These are phyloP conservation scores for Westerdykella aurantiaca DNA, from an alignment of 2,329 filamentous ascomycete genomes.

Conservation along the genomic window DNA sequence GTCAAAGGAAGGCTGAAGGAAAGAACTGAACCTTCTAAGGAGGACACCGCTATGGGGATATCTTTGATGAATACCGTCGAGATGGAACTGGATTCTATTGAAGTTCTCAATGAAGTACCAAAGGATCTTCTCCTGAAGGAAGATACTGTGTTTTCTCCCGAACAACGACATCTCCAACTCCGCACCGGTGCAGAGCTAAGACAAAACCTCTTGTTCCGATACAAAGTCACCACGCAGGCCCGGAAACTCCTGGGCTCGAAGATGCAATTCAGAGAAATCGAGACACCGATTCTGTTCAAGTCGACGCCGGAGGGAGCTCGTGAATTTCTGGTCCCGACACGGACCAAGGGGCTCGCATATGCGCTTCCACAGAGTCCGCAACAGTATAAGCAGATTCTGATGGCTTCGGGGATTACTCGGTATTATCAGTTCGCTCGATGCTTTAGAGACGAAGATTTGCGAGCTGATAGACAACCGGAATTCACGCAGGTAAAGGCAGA, in stretches of 20 bases:
- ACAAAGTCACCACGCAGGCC: constrained; percentile 51
- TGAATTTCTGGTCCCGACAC: constrained; percentile 88
- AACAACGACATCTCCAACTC: constrained; percentile 77
- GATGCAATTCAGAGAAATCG: constrained; percentile 65
- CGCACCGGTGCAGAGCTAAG: constrained; percentile 65
- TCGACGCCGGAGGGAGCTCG: constrained; percentile 93
- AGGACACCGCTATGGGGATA: constrained; percentile 25
- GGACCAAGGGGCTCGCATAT: constrained; percentile 70
- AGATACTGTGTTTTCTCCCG: constrained; percentile 66
- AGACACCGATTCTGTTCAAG: constrained; percentile 94
- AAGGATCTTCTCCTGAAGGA: constrained; percentile 70
- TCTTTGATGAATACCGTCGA: constrained; percentile 46
- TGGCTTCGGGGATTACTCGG: constrained; percentile 75
- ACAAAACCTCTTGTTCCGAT: constrained; percentile 65
- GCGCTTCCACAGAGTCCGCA: constrained; percentile 94
- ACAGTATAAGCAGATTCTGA: constrained; percentile 97
- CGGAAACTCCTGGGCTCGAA: constrained; percentile 50
- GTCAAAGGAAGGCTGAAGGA: constrained; percentile 47
- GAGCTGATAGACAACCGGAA: constrained; percentile 90
- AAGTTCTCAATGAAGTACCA: constrained; percentile 66
- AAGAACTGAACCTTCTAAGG: constrained; percentile 33
- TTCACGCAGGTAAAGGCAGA: constrained; percentile 69
- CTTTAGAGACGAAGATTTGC: constrained; percentile 89
- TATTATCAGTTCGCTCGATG: constrained; percentile 95
- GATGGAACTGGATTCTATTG: constrained; percentile 57